Base-by-base conservation (phyloP, 768 basidiomycete genomes). In the Podaxis mareebaensis region DNA sequence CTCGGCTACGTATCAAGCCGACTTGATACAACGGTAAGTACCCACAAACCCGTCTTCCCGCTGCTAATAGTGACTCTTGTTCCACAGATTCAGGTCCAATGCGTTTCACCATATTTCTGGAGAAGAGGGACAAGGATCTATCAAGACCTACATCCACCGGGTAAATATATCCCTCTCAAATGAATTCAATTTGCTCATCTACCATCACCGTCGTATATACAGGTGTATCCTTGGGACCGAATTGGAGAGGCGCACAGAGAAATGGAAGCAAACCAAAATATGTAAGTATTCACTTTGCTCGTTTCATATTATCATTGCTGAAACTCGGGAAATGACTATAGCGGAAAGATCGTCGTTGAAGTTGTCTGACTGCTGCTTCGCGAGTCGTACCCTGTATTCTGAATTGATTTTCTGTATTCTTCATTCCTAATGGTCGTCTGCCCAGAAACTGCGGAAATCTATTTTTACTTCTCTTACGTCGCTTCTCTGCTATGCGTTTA, bases 181-280 rank as follows among this genome's bases (percentile, higher is more conserved):
- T 17, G 42, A 28, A 52, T 20, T 20, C 42, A 13, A 54, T 24
- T 65, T 3, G 58, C 44, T 24, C n/a, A 49, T 56, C 46, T 22
- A 3, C 40, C 61, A 22, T 67, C 49, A 62, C 49, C 44, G 57
- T 33, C 56, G 38, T 53, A 55, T 61, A 55, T 36, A 38, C 64
- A 93, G 91, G 86, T 92, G 17, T 96, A 89, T 75, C 81, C 85
- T 1, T 94, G 91, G 92, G 81, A 82, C 12, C 81, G 92, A 56
- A 92, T 96, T 56, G 85, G 86, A 68, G 83, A 84, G 33, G 95
- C 94, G 2, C 93, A 94, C 66, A 79, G 81, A 64, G 92, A 92
- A 75, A 95, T 98, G 90, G 87, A 91, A 72, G 85, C 78, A 62
- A 90, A 94, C 70, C 75, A 74, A 42, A 84, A 80, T 78, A 48